Conservation (phyloP, 495 filamentous ascomycete species). For the Copromyces sp. region DNA sequence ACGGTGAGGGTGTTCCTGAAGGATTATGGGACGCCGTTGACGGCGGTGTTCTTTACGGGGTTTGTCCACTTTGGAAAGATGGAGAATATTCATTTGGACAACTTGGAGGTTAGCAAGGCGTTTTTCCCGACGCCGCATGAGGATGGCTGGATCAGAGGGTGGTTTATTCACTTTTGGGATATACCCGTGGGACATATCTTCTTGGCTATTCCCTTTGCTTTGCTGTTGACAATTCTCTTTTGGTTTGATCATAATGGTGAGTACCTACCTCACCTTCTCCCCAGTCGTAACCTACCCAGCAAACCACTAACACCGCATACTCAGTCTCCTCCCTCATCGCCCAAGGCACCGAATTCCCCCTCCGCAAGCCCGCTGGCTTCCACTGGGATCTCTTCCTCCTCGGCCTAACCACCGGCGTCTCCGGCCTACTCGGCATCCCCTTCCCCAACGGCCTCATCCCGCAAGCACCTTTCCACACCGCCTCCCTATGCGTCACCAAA, state of each 20-base stretch:
- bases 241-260: conserved; percentile 88
- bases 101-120: conserved; percentile 59
- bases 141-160: conserved; percentile 48
- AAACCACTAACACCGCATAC: neutral
- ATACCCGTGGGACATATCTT: conserved; percentile 66
- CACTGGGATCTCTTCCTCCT: conserved; percentile 95
- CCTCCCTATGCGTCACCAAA: conserved; percentile 64
- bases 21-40: conserved; percentile 76
- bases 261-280: conserved; percentile 2
- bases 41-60: conserved; percentile 78
- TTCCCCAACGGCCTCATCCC: conserved; percentile 89
- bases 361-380: conserved; percentile 86
- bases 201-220: conserved; percentile 77
- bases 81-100: conserved; percentile 50
- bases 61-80: conserved; percentile 81
- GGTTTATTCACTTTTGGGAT: conserved; percentile 78
- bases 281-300: neutral
- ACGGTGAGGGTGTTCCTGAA: conserved; percentile 67
- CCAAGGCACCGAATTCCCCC: conserved; percentile 85
- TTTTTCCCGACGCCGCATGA: conserved; percentile 69
- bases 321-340: conserved; percentile 77
- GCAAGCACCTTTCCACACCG: conserved; percentile 90
- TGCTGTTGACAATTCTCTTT: conserved; percentile 80
- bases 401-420: conserved; percentile 75
- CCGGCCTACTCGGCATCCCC: conserved; percentile 77